Evolutionary conservation across 1,139 yeast species (phyloP), one percentile per base, ranked within the genome.

Genomic region (Lodderomyces theae): DNA sequence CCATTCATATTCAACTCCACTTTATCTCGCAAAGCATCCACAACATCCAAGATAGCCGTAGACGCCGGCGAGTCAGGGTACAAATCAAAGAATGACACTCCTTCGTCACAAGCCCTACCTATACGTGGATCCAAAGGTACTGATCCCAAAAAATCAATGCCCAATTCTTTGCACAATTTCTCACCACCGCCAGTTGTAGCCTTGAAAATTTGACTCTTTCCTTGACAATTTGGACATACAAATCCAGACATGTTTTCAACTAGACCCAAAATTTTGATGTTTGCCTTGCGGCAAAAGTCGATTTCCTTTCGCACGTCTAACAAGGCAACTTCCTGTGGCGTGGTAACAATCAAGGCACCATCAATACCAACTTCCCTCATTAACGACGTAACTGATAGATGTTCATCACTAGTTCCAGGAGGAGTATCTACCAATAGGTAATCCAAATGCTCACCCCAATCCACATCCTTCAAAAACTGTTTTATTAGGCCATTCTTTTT

Each of bases 231-330:
- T 4, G 98, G 98, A 59, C 99, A 94, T 12, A 94, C 97, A 66
- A 94, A 94, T 1, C 98, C 98, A 5, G 96, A 80, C 99, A 94
- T 94, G 60, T 94, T 94, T 59, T 94, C 99, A 24, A 94, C 97
- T 21, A 94, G 63, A 0, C 99, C 99, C 41, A 92, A 61, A 3
- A 94, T 77, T 42, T 77, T 82, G 46, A 94, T 89, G 4, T 82
- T 83, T 2, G 97, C 97, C 60, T 92, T 94, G 39, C 79, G 74
- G 62, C 98, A 94, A 54, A 94, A 94, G 59, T 90, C 96, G 26
- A 94, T 86, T 59, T 94, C 98, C 61, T 92, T 94, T 44, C 99
- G 71, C 2, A 94, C 99, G 58, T 94, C 99, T 34, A 92, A 66
- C 31, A 94, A 67, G 0, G 98, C 95, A 15, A 92, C 97, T 60